A percentile compares a stretch with the other conserved stretches of the same genome.
These are phyloP conservation scores for Gynochthodes officinalis DNA, from an alignment of 257 asterid genomes.

Conservation along the genomic window DNA sequence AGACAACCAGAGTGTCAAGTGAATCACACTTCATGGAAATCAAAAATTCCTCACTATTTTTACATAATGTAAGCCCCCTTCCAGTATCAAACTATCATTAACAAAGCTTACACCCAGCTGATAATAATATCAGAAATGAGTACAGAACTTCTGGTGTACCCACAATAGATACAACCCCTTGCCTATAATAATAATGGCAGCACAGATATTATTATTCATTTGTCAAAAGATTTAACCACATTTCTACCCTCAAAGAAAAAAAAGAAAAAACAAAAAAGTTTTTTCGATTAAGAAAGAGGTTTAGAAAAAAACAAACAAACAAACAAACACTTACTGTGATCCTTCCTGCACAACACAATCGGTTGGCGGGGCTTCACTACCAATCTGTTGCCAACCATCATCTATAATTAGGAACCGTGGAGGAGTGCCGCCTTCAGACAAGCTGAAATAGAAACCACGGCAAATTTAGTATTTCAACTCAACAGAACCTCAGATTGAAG, in stretches of 20 bases:
- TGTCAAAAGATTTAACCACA: neutral
- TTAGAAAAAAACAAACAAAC: slow-evolving; percentile 1
- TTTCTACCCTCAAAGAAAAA: neutral
- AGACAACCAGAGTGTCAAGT: slow-evolving; percentile 8
- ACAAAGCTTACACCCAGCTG: neutral
- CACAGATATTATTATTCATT: neutral
- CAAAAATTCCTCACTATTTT: neutral
- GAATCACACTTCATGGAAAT: neutral
- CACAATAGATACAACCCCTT: neutral
- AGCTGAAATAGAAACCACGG: slow-evolving; percentile 40
- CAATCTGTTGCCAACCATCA: slow-evolving; percentile 99
- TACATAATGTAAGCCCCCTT: neutral
- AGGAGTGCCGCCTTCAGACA: slow-evolving; percentile 81
- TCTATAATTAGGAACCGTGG: slow-evolving; percentile 93
- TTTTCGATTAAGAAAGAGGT: neutral
- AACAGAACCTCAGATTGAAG: neutral
- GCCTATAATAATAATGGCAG: neutral
- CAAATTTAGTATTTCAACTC: slow-evolving; percentile 10
- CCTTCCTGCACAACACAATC: slow-evolving; percentile 90
- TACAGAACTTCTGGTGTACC: neutral
- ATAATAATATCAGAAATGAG: neutral
- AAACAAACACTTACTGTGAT: slow-evolving; percentile 35
- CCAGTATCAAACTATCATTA: neutral
- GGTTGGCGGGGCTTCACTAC: slow-evolving; percentile 51
- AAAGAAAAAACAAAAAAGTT: too few relatives aligned